phyloP scores from a whole-genome alignment of 805 yeast genomes.

The Ogataea parapolymorpha region DNA sequence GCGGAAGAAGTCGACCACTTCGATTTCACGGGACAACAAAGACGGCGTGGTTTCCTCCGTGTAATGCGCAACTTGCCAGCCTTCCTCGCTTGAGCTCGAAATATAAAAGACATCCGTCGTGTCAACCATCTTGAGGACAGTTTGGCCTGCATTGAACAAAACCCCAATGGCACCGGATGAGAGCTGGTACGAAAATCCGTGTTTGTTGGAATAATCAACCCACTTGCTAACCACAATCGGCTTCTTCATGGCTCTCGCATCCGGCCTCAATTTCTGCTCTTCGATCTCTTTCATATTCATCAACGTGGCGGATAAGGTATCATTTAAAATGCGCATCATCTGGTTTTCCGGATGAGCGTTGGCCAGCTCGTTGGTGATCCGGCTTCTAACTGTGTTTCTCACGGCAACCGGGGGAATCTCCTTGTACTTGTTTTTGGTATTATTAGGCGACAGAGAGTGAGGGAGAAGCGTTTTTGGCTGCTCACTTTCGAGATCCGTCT shows the following conservation, averaged over 20 bases:
- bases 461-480: conserved; percentile 72
- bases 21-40: conserved; percentile 64
- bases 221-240: conserved; percentile 86
- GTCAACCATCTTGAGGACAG: conserved; percentile 69
- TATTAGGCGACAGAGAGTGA: conserved; percentile 87
- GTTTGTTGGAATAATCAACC: conserved; percentile 96
- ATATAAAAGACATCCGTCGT: conserved; percentile 65
- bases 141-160: conserved; percentile 78
- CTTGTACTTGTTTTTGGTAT: conserved; percentile 81
- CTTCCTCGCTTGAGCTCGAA: conserved; percentile 43
- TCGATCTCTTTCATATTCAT: conserved; percentile 28
- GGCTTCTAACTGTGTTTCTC: conserved; percentile 26
- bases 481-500: conserved; percentile 66
- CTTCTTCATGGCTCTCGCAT: conserved; percentile 31
- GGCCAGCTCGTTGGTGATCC: conserved; percentile 28
- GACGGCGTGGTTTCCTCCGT: conserved; percentile 41
- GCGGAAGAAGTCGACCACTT: conserved; percentile 83
- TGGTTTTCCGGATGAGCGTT: conserved; percentile 29
- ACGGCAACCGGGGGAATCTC: conserved; percentile 44
- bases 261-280: conserved; percentile 16
- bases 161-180: conserved; percentile 91
- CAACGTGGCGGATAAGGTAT: conserved; percentile 28
- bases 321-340: conserved; percentile 27
- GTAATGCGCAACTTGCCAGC: conserved; percentile 54
- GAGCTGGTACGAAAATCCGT: conserved; percentile 91